phyloP scores from a whole-genome alignment of 371 early-diverging fungal genomes.

The Mortierella sp. region DNA sequence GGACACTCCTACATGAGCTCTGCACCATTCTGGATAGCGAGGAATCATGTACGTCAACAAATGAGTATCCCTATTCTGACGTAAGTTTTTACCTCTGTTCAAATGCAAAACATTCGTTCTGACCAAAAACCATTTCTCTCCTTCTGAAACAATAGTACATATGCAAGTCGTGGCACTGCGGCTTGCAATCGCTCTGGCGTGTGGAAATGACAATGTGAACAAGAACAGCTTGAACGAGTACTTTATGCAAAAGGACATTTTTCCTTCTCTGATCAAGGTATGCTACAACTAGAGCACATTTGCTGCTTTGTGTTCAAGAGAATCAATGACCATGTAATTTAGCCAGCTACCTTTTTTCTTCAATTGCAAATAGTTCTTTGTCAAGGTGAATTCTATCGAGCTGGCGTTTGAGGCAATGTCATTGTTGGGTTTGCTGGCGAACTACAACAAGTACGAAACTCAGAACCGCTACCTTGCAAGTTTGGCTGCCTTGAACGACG shows the following conservation, averaged over 20 bases:
- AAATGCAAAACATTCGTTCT: background rate
- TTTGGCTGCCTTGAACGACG: constrained; percentile 55
- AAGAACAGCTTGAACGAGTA: constrained; percentile 72
- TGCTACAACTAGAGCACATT: background rate
- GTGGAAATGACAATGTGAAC: constrained; percentile 73
- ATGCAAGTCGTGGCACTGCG: constrained; percentile 55
- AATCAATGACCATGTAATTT: background rate
- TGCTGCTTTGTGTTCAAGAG: background rate
- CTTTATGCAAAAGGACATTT: constrained; percentile 67
- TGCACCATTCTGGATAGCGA: constrained; percentile 36
- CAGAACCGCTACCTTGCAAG: constrained; percentile 62
- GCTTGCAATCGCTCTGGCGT: constrained; percentile 62
- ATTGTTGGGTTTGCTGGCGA: constrained; percentile 64
- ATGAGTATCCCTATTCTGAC: constrained; percentile 11
- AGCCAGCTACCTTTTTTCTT: background rate
- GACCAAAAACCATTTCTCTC: background rate
- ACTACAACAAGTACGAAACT: constrained; percentile 70
- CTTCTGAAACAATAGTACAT: constrained; percentile 19
- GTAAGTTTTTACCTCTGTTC: background rate
- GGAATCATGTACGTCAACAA: constrained; percentile 30
- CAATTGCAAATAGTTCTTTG: constrained; percentile 46
- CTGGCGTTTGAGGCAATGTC: constrained; percentile 59
- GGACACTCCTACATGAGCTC: constrained; percentile 57
- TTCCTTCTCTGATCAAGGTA: constrained; percentile 60
- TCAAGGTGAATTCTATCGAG: constrained; percentile 36